Conservation (phyloP, 2,329 filamentous ascomycete genomes). For the Bretziella fagacearum region DNA sequence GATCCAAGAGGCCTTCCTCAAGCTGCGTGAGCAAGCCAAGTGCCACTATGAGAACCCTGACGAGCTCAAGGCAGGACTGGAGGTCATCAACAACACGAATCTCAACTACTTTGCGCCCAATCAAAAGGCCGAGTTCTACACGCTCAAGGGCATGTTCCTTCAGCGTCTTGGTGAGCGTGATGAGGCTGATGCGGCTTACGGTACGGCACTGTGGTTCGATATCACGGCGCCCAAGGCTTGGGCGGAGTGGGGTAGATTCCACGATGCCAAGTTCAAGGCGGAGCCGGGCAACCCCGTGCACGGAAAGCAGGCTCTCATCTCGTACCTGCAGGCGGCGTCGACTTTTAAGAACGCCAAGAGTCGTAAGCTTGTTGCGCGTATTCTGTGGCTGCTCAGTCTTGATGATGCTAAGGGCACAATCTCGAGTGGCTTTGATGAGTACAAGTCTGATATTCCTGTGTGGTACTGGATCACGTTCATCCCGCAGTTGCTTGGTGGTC, state of each 20-base stretch:
- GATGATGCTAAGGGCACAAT: slow-evolving; percentile 77
- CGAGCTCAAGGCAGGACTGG: slow-evolving; percentile 79
- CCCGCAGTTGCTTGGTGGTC: slow-evolving; percentile 79
- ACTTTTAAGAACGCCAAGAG: slow-evolving; percentile 97
- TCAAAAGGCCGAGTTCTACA: slow-evolving; percentile 98
- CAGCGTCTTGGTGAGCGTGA: slow-evolving; percentile 82
- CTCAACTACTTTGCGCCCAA: slow-evolving; percentile 92
- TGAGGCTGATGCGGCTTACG: slow-evolving; percentile 86
- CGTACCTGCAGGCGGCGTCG: slow-evolving; percentile 87
- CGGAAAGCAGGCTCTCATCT: slow-evolving; percentile 83
- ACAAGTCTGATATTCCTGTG: slow-evolving; percentile 90
- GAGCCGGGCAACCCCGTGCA: slow-evolving; percentile 66
- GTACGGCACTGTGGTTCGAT: slow-evolving; percentile 88
- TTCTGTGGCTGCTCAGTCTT: slow-evolving; percentile 87
- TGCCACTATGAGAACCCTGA: slow-evolving; percentile 95
- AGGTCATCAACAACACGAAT: slow-evolving; percentile 99
- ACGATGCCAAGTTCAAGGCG: slow-evolving; percentile 88
- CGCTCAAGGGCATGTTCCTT: slow-evolving; percentile 97
- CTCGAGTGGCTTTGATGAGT: slow-evolving; percentile 77
- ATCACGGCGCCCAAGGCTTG: slow-evolving; percentile 91
- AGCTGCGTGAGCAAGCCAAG: slow-evolving; percentile 94
- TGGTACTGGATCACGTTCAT: slow-evolving; percentile 99
- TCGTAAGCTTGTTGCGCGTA: slow-evolving; percentile 77
- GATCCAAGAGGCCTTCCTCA: slow-evolving; percentile 97
- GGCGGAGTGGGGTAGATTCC: slow-evolving; percentile 99